Base-by-base conservation (phyloP, 331 rosid species). In the Stylosanthes scabra region DNA sequence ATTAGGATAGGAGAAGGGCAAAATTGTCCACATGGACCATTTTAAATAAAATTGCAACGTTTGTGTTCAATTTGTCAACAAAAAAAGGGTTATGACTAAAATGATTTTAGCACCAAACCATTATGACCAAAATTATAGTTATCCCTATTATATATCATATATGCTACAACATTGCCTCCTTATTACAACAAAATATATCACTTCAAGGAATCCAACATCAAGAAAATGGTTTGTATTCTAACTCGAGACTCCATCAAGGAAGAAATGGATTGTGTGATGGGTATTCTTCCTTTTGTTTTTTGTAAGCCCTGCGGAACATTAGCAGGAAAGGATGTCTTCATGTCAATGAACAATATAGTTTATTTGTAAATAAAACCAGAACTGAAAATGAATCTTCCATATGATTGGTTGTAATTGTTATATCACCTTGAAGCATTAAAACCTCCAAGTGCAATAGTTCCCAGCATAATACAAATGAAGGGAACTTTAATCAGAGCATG, bases 231-330 rank as follows among this genome's bases (percentile, higher is more conserved):
- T 60, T 16, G 55, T 12, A 52, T 54, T 61, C 54, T 44, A 50
- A 25, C 58, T 37, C 1, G 11, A 40, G 47, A 60, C 2, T 57
- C 52, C 52, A 61, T 89, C 88, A 89, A 65, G 96, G 96, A 77
- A 89, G 90, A 87, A 91, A 88, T 51, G 94, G 94, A 82, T 91
- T 87, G 85, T 91, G 90, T 37, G 97, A 91, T 71, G 92, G 92
- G 79, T 83, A 85, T 20, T 78, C 74, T 74, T 83, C 83, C 82
- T 88, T 88, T 55, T 91, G 88, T 80, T 64, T 88, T 82, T 71
- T 85, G 79, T 85, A 88, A 70, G 97, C 91, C 88, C 94, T 88
- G 92, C 14, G 8, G 27, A 50, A 62, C 31, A 71, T 16, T 58
- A 49, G 47, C 37, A 74, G 9, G 68, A 74, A 74, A 72, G 5